These are phyloP conservation scores for Aphanomyces cochlioides DNA, from an alignment of 352 stramenopile genomes.

Conservation along the genomic window DNA sequence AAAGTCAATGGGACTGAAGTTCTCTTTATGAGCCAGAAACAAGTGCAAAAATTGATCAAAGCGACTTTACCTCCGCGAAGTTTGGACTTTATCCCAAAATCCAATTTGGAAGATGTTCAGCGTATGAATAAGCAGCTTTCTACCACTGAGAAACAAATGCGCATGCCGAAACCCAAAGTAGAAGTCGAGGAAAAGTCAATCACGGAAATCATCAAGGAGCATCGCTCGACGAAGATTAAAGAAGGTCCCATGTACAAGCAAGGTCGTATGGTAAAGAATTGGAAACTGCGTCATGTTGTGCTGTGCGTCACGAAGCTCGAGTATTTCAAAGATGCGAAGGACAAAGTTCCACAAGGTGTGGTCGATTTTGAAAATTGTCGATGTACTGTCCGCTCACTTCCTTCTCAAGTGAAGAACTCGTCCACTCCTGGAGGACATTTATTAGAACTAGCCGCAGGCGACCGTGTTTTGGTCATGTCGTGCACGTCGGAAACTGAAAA, in stretches of 20 bases:
- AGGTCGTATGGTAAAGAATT: slow-evolving; percentile 71
- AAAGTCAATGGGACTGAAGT: slow-evolving; percentile 83
- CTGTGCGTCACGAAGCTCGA: slow-evolving; percentile 83
- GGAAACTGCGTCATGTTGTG: slow-evolving; percentile 84
- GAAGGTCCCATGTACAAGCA: slow-evolving; percentile 87
- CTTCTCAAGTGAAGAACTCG: slow-evolving; percentile 54
- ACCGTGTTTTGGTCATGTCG: slow-evolving; percentile 75
- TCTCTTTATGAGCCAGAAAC: slow-evolving; percentile 74
- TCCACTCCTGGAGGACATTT: slow-evolving; percentile 65
- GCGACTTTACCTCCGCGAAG: slow-evolving; percentile 64
- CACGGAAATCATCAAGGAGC: slow-evolving; percentile 75
- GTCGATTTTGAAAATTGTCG: slow-evolving; percentile 75
- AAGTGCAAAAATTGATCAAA: slow-evolving; percentile 79
- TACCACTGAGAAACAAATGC: slow-evolving; percentile 54
- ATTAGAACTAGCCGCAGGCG: slow-evolving; percentile 67
- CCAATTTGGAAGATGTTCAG: slow-evolving; percentile 79
- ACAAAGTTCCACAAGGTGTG: slow-evolving; percentile 64
- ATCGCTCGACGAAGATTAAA: slow-evolving; percentile 81
- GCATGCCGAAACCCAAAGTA: slow-evolving; percentile 17
- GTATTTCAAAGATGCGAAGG: slow-evolving; percentile 79
- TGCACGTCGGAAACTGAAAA: slow-evolving; percentile 82
- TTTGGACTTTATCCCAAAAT: slow-evolving; percentile 80
- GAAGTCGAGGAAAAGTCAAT: slow-evolving; percentile 76
- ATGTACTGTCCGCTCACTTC: slow-evolving; percentile 70
- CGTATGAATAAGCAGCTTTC: slow-evolving; percentile 76